These are phyloP conservation scores for Pichia thaimueangensis DNA, from an alignment of 805 yeast species.

Conservation along the genomic window DNA sequence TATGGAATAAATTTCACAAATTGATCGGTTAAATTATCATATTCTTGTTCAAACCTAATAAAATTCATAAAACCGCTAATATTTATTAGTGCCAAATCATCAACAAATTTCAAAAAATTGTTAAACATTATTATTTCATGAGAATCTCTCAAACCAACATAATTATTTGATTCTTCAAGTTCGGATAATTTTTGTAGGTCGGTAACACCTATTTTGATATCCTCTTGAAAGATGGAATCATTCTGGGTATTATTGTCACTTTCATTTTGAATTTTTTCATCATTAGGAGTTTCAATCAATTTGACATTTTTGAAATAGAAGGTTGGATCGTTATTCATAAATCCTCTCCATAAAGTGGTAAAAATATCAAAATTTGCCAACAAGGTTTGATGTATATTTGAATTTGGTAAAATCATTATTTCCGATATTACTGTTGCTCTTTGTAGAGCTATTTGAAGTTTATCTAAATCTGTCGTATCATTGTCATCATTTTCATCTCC, in stretches of 20 bases:
- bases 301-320: slow-evolving; percentile 6
- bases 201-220: slow-evolving; percentile 14
- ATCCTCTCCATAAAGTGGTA: slow-evolving; percentile 29
- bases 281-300: slow-evolving; percentile 1
- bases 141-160: slow-evolving; percentile 22
- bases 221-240: slow-evolving; percentile 25
- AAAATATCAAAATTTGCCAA: slow-evolving; percentile 20
- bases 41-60: slow-evolving; percentile 40
- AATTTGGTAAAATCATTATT: slow-evolving; percentile 22
- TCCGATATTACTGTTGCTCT: slow-evolving; percentile 28
- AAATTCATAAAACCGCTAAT: slow-evolving; percentile 70
- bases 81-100: slow-evolving; percentile 75
- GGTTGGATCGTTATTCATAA: slow-evolving; percentile 23
- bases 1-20: slow-evolving; percentile 70
- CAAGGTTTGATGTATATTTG: slow-evolving; percentile 19
- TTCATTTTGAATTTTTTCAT: slow-evolving; percentile 12
- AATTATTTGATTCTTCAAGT: slow-evolving; percentile 17
- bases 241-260: slow-evolving; percentile 17
- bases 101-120: slow-evolving; percentile 74
- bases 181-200: slow-evolving; percentile 14
- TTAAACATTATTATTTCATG: slow-evolving; percentile 27
- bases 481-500: slow-evolving; percentile 5
- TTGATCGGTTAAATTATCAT: slow-evolving; percentile 53
- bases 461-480: slow-evolving; percentile 2
- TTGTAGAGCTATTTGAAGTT: slow-evolving; percentile 17